Conservation (phyloP, 2,329 filamentous ascomycete genomes). For the Chaetothyriales sp. region DNA sequence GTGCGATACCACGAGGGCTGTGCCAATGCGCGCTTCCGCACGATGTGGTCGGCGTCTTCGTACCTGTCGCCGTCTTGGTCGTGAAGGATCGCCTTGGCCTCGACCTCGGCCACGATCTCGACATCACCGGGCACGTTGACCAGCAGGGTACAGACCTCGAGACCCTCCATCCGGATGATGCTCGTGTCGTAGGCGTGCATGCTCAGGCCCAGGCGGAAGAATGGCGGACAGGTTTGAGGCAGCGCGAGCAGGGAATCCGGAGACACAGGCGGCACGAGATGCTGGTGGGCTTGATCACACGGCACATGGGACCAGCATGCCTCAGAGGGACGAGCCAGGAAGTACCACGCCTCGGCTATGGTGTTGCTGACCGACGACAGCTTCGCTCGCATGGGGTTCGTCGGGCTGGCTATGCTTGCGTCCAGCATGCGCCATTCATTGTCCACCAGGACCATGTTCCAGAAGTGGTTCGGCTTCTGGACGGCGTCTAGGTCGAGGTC, state of each 20-base stretch:
- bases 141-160: conserved; percentile 85
- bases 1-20: conserved; percentile 85
- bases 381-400: conserved; percentile 61
- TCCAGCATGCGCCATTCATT: conserved; percentile 95
- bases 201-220: conserved; percentile 66
- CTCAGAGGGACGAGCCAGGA: conserved; percentile 75
- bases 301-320: conserved; percentile 94
- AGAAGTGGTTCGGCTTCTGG: conserved; percentile 89
- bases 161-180: conserved; percentile 66
- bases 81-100: conserved; percentile 62
- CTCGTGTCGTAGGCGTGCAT: conserved; percentile 87
- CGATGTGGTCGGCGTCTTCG: conserved; percentile 64
- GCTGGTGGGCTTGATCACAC: conserved; percentile 73
- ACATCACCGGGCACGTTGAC: conserved; percentile 78
- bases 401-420: conserved; percentile 78
- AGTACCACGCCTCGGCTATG: conserved; percentile 78
- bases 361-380: conserved; percentile 61
- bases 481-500: conserved; percentile 63
- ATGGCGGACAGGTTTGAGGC: conserved; percentile 71
- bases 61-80: conserved; percentile 86
- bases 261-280: conserved; percentile 75
- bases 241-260: conserved; percentile 75
- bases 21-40: conserved; percentile 72
- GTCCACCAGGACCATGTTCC: conserved; percentile 88
- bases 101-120: conserved; percentile 83